Base-by-base conservation (phyloP, 768 basidiomycete genomes). In the Calocera viscosa region DNA sequence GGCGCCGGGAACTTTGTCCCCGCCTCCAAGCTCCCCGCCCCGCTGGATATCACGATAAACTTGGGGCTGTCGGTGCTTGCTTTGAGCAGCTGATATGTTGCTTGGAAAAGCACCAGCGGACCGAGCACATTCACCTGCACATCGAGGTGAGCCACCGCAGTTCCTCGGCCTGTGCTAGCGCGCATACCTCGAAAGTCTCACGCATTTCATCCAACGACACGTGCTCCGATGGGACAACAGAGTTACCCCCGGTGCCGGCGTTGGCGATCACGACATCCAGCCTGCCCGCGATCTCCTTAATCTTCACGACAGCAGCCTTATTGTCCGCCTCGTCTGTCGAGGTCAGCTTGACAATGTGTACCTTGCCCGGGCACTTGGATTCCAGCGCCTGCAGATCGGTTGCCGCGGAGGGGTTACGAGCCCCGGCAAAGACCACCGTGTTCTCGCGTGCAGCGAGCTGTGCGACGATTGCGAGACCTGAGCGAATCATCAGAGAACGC, bases 241-340 rank as follows among this genome's bases (percentile, higher is more conserved):
- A n/a, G n/a, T n/a, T 3, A n/a, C n/a, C n/a, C 35, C 69, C 64
- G n/a, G n/a, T n/a, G 16, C 72, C 72, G 1, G 72, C 72, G 60
- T 73, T 73, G 40, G 71, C 71, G 30, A 73, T 67, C 41, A 73
- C 49, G 16, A 71, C 71, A 49, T 72, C 71, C 0, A 73, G 19
- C 24, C 66, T 67, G 1, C 70, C 72, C 5, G 64, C 69, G n/a
- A 65, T 68, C 28, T 39, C 39, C 64, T 69, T 63, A 63, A 73
- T 63, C 12, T 40, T 16, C 35, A 66, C 43, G 0, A 68, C 68
- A 0, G 69, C 70, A 0, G 66, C 69, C 24, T 43, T 33, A 22
- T 70, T 70, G 22, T 69, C 66, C 12, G 24, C 70, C 22, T 63
- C 68, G 33, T 68, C 60, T 3, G 63, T 66, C 0, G 68, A 67